Conservation (phyloP, 2,329 filamentous ascomycete genomes). For the Trichoderma polysporum region DNA sequence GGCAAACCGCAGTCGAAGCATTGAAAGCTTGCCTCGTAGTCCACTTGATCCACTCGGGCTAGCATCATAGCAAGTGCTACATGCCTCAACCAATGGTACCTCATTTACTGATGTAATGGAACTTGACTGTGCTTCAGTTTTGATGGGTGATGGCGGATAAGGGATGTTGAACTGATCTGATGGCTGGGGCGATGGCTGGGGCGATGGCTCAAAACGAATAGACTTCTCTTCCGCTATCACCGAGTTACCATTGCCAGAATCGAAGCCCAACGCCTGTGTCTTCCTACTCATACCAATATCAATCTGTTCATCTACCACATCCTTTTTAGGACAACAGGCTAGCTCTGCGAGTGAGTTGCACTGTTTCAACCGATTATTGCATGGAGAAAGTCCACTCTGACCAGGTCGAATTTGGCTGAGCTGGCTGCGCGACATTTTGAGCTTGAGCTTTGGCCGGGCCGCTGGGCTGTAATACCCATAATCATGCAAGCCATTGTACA, state of each 20-base stretch:
- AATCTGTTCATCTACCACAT: neutral
- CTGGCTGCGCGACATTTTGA: constrained; percentile 36
- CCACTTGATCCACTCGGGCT: constrained; percentile 20
- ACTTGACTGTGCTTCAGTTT: constrained; percentile 19
- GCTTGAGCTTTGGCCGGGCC: constrained; percentile 33
- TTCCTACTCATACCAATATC: neutral
- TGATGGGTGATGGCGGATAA: constrained; percentile 30
- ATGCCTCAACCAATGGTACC: constrained; percentile 20
- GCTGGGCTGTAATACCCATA: constrained; percentile 22
- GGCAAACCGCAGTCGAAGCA: constrained; percentile 30
- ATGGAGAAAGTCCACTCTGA: constrained; percentile 23
- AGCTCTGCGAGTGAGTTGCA: constrained; percentile 36
- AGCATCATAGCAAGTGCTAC: constrained; percentile 18
- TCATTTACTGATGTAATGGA: constrained; percentile 20
- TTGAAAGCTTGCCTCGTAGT: constrained; percentile 33
- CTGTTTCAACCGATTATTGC: constrained; percentile 32
- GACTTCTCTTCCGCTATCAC: constrained; percentile 1
- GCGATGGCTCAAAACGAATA: constrained; percentile 20
- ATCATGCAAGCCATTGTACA: neutral
- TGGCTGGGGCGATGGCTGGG: constrained; percentile 25
- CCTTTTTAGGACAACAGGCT: constrained; percentile 24
- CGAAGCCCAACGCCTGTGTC: neutral
- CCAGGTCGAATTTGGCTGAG: constrained; percentile 25
- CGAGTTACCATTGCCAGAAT: neutral
- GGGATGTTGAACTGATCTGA: constrained; percentile 39